Conservation (phyloP, 2,329 filamentous ascomycete species). For the Aspergillus awamori region DNA sequence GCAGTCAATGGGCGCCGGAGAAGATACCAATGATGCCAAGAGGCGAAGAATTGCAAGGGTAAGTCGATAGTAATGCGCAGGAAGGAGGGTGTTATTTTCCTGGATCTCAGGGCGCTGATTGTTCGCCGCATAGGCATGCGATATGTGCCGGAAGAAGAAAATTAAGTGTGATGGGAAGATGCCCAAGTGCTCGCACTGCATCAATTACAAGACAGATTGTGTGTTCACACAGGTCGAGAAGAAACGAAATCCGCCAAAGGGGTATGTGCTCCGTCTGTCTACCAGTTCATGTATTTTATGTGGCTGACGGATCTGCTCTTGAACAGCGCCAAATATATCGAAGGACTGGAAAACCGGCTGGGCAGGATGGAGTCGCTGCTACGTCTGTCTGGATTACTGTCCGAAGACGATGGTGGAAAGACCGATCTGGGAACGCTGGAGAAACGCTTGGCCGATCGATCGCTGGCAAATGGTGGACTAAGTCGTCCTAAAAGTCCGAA, state of each 20-base stretch:
- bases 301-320: slow-evolving; percentile 20
- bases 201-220: slow-evolving; percentile 97
- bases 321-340: slow-evolving; percentile 89
- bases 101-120: slow-evolving; percentile 10
- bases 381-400: slow-evolving; percentile 80
- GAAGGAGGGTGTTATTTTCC: background rate
- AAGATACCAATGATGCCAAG: slow-evolving; percentile 77
- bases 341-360: slow-evolving; percentile 90
- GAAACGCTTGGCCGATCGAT: slow-evolving; percentile 66
- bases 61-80: slow-evolving; percentile 40
- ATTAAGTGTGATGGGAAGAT: slow-evolving; percentile 98
- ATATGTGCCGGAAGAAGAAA: slow-evolving; percentile 91
- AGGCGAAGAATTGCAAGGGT: slow-evolving; percentile 85
- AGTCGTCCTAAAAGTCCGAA: slow-evolving; percentile 42
- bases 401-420: slow-evolving; percentile 80
- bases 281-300: no score
- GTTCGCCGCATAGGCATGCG: slow-evolving; percentile 68
- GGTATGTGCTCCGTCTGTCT: slow-evolving; percentile 58
- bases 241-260: slow-evolving; percentile 95
- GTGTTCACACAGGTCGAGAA: slow-evolving; percentile 98
- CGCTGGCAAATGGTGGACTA: slow-evolving; percentile 32
- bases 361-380: slow-evolving; percentile 95
- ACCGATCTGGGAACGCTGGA: slow-evolving; percentile 88
- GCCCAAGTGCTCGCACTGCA: slow-evolving; percentile 91
- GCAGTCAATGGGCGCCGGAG: slow-evolving; percentile 46